A percentile compares a stretch with the other conserved stretches of the same genome.
These are phyloP conservation scores for Postia placenta DNA, from an alignment of 768 basidiomycete species.

Conservation along the genomic window DNA sequence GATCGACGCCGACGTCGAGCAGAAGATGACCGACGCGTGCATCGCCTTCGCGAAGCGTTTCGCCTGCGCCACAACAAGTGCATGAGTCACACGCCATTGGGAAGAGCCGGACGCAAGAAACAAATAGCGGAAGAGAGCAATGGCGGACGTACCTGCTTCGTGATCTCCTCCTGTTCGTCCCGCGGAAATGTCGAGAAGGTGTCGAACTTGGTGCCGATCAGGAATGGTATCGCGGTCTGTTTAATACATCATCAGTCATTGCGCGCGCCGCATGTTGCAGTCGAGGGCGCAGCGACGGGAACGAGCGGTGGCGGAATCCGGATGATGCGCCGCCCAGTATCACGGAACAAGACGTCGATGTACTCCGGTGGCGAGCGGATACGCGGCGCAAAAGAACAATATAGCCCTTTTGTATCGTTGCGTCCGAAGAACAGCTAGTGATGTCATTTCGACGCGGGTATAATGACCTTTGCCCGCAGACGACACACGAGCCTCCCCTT, in stretches of 20 bases:
- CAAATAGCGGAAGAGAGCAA: not conserved
- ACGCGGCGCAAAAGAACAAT: too few relatives aligned
- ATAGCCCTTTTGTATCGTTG: too few relatives aligned
- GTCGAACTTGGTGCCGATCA: conserved; percentile 99
- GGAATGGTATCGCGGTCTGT: conserved; percentile 96
- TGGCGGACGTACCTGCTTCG: conserved; percentile 71
- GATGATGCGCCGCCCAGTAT: not conserved
- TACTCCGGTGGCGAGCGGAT: too few relatives aligned
- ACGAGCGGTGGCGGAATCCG: not conserved
- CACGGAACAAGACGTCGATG: too few relatives aligned
- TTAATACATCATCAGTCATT: not conserved
- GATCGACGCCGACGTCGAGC: conserved; percentile 97
- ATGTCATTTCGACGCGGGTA: too few relatives aligned
- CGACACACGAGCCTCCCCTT: too few relatives aligned
- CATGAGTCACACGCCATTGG: not conserved
- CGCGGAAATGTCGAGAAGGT: conserved; percentile 91
- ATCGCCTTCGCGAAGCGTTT: conserved; percentile 98
- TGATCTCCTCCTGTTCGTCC: conserved; percentile 99
- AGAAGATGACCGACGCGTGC: conserved; percentile 99
- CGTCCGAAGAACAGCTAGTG: not conserved
- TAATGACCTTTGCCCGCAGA: too few relatives aligned
- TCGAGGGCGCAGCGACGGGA: not conserved
- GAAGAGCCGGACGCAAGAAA: too few relatives aligned
- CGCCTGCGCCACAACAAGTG: conserved; percentile 45
- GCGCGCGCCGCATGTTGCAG: too few relatives aligned